Conservation (phyloP, 345 rosid species). For the Jatropha curcas region DNA sequence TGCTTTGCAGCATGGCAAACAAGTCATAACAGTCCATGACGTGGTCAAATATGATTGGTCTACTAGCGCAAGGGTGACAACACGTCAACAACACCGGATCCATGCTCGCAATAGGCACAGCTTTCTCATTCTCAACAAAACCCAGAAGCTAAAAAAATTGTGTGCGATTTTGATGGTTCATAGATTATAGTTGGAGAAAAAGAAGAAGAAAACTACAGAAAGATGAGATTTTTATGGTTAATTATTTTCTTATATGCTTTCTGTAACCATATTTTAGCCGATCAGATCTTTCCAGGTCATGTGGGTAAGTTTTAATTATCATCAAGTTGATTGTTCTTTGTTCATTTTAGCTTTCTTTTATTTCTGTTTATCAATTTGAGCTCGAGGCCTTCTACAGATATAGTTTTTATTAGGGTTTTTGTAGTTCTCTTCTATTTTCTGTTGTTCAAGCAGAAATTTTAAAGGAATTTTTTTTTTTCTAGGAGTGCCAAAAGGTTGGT, state of each 20-base stretch:
- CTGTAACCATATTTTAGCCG: conserved; percentile 40
- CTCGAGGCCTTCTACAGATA: not conserved
- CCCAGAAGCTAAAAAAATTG: conserved; percentile 1
- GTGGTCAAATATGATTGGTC: conserved; percentile 27
- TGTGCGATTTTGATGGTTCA: not conserved
- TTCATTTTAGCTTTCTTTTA: not conserved
- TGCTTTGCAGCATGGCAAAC: not conserved
- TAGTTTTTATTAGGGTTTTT: not conserved
- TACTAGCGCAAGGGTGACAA: not conserved
- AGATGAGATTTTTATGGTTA: conserved; percentile 26
- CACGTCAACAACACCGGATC: not conserved
- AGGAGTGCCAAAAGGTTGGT: not conserved
- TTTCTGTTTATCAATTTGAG: not conserved
- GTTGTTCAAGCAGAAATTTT: not conserved
- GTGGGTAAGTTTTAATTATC: conserved; percentile 40
- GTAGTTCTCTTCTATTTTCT: not conserved
- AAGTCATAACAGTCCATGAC: not conserved
- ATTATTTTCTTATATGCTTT: conserved; percentile 29
- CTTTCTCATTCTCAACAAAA: not conserved
- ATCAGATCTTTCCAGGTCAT: conserved; percentile 69
- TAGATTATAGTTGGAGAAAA: not conserved
- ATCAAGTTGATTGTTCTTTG: not conserved
- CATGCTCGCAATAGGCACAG: not conserved
- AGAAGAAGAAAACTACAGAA: not conserved
- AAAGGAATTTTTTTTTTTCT: not conserved